These are phyloP conservation scores for Pythium dissimile DNA, from an alignment of 352 stramenopile genomes.

Conservation along the genomic window DNA sequence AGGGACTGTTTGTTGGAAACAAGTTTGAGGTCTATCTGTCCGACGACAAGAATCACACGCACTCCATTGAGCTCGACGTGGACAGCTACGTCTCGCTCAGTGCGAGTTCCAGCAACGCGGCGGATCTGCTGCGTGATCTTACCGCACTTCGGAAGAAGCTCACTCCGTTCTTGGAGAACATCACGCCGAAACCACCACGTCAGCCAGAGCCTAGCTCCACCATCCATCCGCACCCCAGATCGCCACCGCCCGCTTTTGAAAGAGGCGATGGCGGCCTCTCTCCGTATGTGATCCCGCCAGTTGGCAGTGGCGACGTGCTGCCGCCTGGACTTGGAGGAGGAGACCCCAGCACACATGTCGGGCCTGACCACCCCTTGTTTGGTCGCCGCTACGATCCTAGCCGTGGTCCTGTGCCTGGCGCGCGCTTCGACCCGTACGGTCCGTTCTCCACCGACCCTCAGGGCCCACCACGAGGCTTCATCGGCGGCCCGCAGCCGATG, in stretches of 20 bases:
- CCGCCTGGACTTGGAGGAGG: conserved; percentile 54
- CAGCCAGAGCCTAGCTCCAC: conserved; percentile 8
- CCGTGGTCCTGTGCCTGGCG: conserved; percentile 56
- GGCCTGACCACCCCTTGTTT: conserved; percentile 73
- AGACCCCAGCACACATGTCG: conserved; percentile 69
- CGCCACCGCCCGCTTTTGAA: neutral
- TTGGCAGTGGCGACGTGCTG: conserved; percentile 66
- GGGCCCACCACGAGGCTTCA: conserved; percentile 36
- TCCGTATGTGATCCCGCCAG: conserved; percentile 36
- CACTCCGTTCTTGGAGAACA: conserved; percentile 50
- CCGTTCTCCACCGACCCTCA: conserved; percentile 50
- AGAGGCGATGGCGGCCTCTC: conserved; percentile 9
- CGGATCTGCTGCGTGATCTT: conserved; percentile 49
- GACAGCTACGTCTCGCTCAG: conserved; percentile 34
- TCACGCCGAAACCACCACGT: conserved; percentile 35
- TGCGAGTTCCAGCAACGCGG: conserved; percentile 28
- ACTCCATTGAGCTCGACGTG: conserved; percentile 68
- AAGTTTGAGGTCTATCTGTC: conserved; percentile 83
- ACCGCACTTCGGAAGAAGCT: conserved; percentile 42
- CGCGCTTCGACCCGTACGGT: conserved; percentile 83
- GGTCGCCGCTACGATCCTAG: conserved; percentile 51
- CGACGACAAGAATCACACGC: conserved; percentile 53
- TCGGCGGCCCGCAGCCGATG: conserved; percentile 27
- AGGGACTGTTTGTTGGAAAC: conserved; percentile 71
- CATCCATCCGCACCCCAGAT: neutral